Evolutionary conservation across 2,329 filamentous ascomycete genomes (phyloP).

Genomic region (Monosporascus sp.): DNA sequence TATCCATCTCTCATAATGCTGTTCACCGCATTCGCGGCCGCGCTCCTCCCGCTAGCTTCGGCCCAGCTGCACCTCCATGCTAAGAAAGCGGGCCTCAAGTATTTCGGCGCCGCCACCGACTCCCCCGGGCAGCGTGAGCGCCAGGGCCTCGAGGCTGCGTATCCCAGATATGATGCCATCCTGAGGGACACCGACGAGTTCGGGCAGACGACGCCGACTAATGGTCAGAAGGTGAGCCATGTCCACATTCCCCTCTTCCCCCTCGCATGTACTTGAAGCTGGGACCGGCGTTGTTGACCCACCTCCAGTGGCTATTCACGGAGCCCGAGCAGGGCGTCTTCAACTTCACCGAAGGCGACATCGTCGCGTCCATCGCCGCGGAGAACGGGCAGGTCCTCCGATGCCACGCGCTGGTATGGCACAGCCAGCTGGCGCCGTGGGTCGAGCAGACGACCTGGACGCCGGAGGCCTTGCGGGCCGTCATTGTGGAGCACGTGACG

Average conservation of each 20-base stretch:
- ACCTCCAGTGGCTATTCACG: constrained; percentile 46
- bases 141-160: constrained; percentile 42
- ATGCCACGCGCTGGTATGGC: constrained; percentile 41
- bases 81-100: constrained; percentile 47
- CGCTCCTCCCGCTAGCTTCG: constrained; percentile 22
- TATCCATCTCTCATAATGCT: constrained; percentile 14
- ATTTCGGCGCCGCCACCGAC: constrained; percentile 61
- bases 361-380: constrained; percentile 37
- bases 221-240: constrained; percentile 43
- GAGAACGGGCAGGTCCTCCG: constrained; percentile 36
- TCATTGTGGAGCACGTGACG: constrained; percentile 36
- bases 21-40: constrained; percentile 21
- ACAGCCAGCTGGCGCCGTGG: constrained; percentile 38
- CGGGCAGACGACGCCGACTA: constrained; percentile 56
- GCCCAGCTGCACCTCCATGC: constrained; percentile 44
- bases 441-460: constrained; percentile 43
- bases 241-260: background rate
- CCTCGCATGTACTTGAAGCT: background rate
- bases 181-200: constrained; percentile 51
- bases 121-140: constrained; percentile 33
- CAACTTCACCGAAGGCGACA: constrained; percentile 55
- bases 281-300: constrained; percentile 1
- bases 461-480: constrained; percentile 22
- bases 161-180: constrained; percentile 49
- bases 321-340: constrained; percentile 55